A percentile compares a stretch with the other conserved stretches of the same genome.
phyloP scores from a whole-genome alignment of 495 filamentous ascomycete genomes.

The Zalerion maritima region DNA sequence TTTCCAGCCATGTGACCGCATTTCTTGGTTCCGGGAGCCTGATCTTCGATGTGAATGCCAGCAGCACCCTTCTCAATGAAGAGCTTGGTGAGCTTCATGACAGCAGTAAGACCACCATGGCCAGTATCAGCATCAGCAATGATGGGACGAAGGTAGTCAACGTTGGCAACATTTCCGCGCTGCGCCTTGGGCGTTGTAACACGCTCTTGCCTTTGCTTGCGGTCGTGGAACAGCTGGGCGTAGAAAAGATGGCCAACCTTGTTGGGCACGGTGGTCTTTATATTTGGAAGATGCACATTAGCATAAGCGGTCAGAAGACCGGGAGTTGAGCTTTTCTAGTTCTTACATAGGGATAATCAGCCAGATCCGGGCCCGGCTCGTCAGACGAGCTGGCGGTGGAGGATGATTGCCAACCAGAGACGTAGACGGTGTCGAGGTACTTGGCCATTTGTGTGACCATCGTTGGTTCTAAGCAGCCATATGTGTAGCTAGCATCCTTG shows the following conservation, averaged over 20 bases:
- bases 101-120: conserved; percentile 88
- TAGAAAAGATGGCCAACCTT: conserved; percentile 95
- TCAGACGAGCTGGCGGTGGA: conserved; percentile 88
- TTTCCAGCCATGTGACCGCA: conserved; percentile 99
- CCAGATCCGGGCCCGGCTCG: conserved; percentile 93
- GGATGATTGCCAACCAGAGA: conserved; percentile 97
- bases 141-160: conserved; percentile 91
- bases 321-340: conserved; percentile 5
- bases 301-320: background rate
- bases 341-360: conserved; percentile 93
- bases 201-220: conserved; percentile 94
- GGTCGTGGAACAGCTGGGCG: conserved; percentile 98
- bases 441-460: conserved; percentile 99
- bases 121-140: conserved; percentile 96
- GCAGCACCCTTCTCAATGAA: conserved; percentile 96
- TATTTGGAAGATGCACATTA: conserved; percentile 1
- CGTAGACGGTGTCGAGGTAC: conserved; percentile 95
- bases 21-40: conserved; percentile 97
- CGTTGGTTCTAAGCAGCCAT: conserved; percentile 92
- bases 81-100: conserved; percentile 98
- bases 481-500: conserved; percentile 78
- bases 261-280: conserved; percentile 89
- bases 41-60: conserved; percentile 97
- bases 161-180: conserved; percentile 60
- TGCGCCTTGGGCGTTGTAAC: conserved; percentile 60